Evolutionary conservation across 2,329 filamentous ascomycete genomes (phyloP).

Genomic region (Apiospora sp.): DNA sequence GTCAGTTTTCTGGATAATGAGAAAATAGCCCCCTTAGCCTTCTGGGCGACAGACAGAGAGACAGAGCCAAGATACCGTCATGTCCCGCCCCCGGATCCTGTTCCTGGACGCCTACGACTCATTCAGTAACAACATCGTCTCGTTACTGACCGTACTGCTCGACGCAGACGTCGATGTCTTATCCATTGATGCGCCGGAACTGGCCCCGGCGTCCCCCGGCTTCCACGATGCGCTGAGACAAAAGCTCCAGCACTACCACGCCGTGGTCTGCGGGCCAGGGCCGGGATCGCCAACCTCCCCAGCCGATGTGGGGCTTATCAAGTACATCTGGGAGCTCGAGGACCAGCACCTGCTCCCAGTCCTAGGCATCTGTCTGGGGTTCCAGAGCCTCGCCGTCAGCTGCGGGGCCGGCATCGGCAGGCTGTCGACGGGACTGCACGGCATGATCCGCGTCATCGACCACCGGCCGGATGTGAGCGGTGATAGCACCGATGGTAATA

Average conservation of each 20-base stretch:
- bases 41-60: slow-evolving; percentile 13
- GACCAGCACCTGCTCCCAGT: slow-evolving; percentile 72
- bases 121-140: slow-evolving; percentile 94
- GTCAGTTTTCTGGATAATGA: neutral
- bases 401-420: slow-evolving; percentile 73
- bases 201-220: slow-evolving; percentile 51
- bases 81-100: slow-evolving; percentile 65
- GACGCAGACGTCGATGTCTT: slow-evolving; percentile 74
- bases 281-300: slow-evolving; percentile 79
- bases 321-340: slow-evolving; percentile 74
- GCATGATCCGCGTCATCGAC: slow-evolving; percentile 75
- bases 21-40: neutral
- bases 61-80: slow-evolving; percentile 26
- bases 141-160: slow-evolving; percentile 76
- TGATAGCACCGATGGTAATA: slow-evolving; percentile 53
- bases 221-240: slow-evolving; percentile 55
- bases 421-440: slow-evolving; percentile 77
- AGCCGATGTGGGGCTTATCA: slow-evolving; percentile 85
- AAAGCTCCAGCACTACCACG: slow-evolving; percentile 72
- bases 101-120: slow-evolving; percentile 97
- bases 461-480: slow-evolving; percentile 50
- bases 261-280: slow-evolving; percentile 88
- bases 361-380: slow-evolving; percentile 88
- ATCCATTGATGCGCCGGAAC: slow-evolving; percentile 71
- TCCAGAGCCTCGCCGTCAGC: slow-evolving; percentile 79